Conservation (phyloP, 495 filamentous ascomycete genomes). For the Aspergillus avenaceus region DNA sequence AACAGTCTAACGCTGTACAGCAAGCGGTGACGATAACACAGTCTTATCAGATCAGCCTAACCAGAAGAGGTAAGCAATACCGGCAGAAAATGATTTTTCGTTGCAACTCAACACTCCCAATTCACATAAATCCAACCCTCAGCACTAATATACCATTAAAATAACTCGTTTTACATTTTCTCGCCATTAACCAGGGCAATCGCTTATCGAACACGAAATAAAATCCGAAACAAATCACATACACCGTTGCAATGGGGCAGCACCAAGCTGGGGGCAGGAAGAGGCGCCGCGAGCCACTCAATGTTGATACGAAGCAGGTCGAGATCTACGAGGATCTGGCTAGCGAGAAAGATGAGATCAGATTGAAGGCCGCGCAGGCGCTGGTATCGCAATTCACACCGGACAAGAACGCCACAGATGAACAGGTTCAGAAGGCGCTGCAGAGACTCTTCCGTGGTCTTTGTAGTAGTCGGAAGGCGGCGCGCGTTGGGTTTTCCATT, state of each 20-base stretch:
- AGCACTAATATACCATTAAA: neutral
- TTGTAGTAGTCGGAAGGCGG: constrained; percentile 84
- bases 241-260: constrained; percentile 19
- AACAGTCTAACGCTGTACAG: neutral
- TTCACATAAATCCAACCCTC: neutral
- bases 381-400: constrained; percentile 46
- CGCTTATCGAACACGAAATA: no score
- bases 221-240: neutral
- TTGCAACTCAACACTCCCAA: neutral
- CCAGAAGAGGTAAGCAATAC: neutral
- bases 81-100: neutral
- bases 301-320: constrained; percentile 45
- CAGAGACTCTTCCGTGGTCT: constrained; percentile 78
- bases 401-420: constrained; percentile 34
- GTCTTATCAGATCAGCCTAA: neutral
- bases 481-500: constrained; percentile 85
- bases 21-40: neutral
- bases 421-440: constrained; percentile 42
- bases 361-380: constrained; percentile 43
- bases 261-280: constrained; percentile 33
- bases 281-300: constrained; percentile 41
- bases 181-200: neutral
- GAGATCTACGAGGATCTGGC: constrained; percentile 56
- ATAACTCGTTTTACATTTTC: neutral
- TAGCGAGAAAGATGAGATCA: constrained; percentile 47